Evolutionary conservation across 2,329 filamentous ascomycete species (phyloP).

Genomic region (Seiridium unicorne): DNA sequence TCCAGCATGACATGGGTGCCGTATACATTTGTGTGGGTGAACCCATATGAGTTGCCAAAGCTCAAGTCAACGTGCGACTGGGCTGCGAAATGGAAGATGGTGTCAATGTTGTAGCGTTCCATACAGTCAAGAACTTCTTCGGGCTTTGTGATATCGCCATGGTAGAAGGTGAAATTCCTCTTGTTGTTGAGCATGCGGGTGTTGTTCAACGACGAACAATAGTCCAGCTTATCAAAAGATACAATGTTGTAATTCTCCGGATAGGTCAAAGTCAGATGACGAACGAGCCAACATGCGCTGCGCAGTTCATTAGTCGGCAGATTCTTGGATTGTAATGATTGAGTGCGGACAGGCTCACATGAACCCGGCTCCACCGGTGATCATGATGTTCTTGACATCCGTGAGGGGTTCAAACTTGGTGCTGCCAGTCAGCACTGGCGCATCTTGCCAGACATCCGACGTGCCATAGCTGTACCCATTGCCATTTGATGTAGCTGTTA

Average conservation of each 20-base stretch:
- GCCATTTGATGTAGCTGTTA: slow-evolving; percentile 16
- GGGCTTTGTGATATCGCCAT: slow-evolving; percentile 74
- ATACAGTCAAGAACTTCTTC: slow-evolving; percentile 69
- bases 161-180: slow-evolving; percentile 75
- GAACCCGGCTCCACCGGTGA: slow-evolving; percentile 82
- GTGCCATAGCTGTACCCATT: neutral
- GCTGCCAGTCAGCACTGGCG: slow-evolving; percentile 66
- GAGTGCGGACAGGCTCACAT: slow-evolving; percentile 56
- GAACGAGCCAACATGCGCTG: slow-evolving; percentile 80
- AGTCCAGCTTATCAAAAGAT: slow-evolving; percentile 83
- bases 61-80: slow-evolving; percentile 81
- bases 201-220: slow-evolving; percentile 79
- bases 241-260: slow-evolving; percentile 73
- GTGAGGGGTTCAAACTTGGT: slow-evolving; percentile 68
- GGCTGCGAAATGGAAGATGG: slow-evolving; percentile 82
- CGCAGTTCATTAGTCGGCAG: neutral
- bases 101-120: slow-evolving; percentile 71
- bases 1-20: slow-evolving; percentile 83
- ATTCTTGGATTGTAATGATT: neutral
- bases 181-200: slow-evolving; percentile 65
- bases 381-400: slow-evolving; percentile 76
- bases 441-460: slow-evolving; percentile 67
- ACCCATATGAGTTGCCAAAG: slow-evolving; percentile 79
- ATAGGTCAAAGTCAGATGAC: slow-evolving; percentile 74
- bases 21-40: slow-evolving; percentile 79